Conservation (phyloP, 495 filamentous ascomycete genomes). For the Xanthoparmelia taractica region DNA sequence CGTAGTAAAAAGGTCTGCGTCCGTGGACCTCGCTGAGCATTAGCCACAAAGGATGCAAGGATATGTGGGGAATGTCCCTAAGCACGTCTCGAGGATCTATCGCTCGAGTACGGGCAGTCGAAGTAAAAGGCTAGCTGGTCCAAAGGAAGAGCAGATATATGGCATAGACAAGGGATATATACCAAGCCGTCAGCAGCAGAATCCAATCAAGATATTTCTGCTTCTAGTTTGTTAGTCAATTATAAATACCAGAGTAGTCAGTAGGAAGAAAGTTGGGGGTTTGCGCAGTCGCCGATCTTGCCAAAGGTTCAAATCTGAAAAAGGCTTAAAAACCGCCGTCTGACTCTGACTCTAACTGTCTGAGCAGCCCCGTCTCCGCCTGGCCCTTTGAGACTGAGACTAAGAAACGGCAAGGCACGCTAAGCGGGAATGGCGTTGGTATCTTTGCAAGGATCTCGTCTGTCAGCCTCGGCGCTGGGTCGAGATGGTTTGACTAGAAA, state of each 20-base stretch:
- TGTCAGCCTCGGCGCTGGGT: background rate
- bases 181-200: no score
- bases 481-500: background rate
- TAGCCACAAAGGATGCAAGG: conserved; percentile 29
- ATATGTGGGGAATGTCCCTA: conserved; percentile 3
- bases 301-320: no score
- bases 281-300: conserved; percentile 7
- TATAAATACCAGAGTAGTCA: no score
- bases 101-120: conserved; percentile 27
- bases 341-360: background rate
- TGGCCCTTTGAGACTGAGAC: no score
- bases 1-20: conserved; percentile 33
- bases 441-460: background rate
- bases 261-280: no score
- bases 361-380: background rate
- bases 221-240: no score
- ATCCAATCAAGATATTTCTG: background rate
- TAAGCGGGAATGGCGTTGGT: background rate
- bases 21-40: conserved; percentile 36
- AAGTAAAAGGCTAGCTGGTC: background rate
- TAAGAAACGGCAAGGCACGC: background rate
- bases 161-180: no score
- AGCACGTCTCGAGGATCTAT: conserved; percentile 26
- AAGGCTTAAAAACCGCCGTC: background rate
- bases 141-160: background rate